Evolutionary conservation across 1,139 yeast species (phyloP), one percentile per base, ranked within the genome.

Genomic region (Candida freyschussii): DNA sequence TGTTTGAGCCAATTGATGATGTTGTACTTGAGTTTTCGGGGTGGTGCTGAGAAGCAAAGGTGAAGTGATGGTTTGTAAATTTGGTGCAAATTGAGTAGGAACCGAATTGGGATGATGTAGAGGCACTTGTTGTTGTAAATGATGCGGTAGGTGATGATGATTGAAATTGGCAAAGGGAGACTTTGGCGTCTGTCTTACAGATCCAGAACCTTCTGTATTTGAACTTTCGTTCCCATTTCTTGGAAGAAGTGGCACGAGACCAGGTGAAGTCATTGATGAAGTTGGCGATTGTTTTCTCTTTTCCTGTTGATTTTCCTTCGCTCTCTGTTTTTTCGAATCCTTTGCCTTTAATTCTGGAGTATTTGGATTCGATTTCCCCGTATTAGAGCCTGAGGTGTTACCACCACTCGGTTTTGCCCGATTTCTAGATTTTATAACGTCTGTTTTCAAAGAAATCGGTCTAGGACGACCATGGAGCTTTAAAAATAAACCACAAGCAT

Each of bases 381-480:
- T 26, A 12, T 24, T 13, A 3, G 39, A 39, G 18, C 30, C 29
- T 11, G 33, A 27, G 8, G 32, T 23, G 12, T 21, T 13, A 17
- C 21, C 15, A 17, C 40, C 42, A 7, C 44, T 42, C 26, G 47
- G 49, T 24, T 50, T 50, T 14, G 47, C 82, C 51, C 97, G 70
- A 56, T 87, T 87, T 52, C 96, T 71, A 28, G 93, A 79, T 60
- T 87, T 85, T 55, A 89, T 89, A 16, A 91, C 87, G 59, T 87
- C 95, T 6, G 95, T 86, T 56, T 89, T 89, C 49, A 89, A 64
- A 20, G 91, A 79, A 37, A 86, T 86, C 4, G 97, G 96, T 49
- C 97, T 70, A 20, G 96, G 85, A 35, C 95, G 72, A 16, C 96
- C 96, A 54, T 89, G 97, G 26, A 89, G 69, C 60, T 89, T 89